Evolutionary conservation across 2,329 filamentous ascomycete genomes (phyloP), one percentile per base, ranked within the genome.

Genomic region (Penicillium sp.): DNA sequence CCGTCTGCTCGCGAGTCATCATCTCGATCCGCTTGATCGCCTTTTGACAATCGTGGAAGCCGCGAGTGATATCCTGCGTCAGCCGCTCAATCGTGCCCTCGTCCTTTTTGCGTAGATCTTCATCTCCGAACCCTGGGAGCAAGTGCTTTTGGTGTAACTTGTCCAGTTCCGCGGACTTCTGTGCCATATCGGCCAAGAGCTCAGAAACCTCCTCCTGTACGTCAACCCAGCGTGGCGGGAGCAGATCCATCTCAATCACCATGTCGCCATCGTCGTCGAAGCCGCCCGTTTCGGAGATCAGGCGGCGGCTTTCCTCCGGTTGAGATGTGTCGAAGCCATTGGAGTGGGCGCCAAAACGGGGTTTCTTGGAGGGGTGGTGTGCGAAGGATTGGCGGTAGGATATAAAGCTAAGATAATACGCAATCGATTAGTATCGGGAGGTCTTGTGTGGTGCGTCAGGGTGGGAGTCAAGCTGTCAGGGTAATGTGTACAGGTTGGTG

Each of bases 301-400:
- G 88, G 36, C 93, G 92, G 62, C 91, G 89, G 55, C 86, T 83
- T 75, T 91, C 88, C 67, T 87, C 84, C 52, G 79, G 83, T 58
- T 71, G 83, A 80, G 70, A 86, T 77, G 69, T 82, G 55, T 87
- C 85, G 71, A 85, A 86, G 75, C 82, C 83, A 79, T 84, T 82
- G 65, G 80, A 75, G 52, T 83, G 75, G 52, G 79, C 75, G 55
- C 81, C 78, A 78, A 89, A 89, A 67, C 87, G 87, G 63, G 87
- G 86, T 77, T 92, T 91, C 78, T 95, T 92, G 57, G 87, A 85
- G 50, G 94, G 94, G 73, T 97, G 92, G 76, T 97, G 94, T 67
- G 92, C 87, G 77, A 97, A 97, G 68, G 93, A 97, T 80, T 99
- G 94, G 70, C 94, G 92, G 82, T 97, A 99, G 76, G 94, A 97